Base-by-base conservation (phyloP, 129 eudicot genomes). In the Ambrosia trifida region DNA sequence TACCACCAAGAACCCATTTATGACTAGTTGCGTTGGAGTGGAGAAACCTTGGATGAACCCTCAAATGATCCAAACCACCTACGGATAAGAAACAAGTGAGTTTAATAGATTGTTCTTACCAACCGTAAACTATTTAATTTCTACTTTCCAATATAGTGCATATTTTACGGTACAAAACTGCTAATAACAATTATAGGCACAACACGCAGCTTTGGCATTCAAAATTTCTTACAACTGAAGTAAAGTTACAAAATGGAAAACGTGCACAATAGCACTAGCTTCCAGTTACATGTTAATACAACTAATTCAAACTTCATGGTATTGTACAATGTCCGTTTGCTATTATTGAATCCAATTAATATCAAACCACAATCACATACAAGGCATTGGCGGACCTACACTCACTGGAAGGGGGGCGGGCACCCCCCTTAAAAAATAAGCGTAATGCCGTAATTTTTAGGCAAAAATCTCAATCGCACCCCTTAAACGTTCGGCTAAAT, bases 1-100 rank as follows among this genome's bases (percentile, higher is more conserved):
- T 85, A 94, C 99, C 99, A 44, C 99, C 99, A 86, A 94, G 99
- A 59, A 88, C 97, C 99, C 99, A 94, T 81, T 94, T 90, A 85
- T 94, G 99, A 79, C 99, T 94, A 56, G 99, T 94, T 45, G 99
- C 99, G 45, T 94, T 94, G 28, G 99, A 94, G 75, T 94, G 99
- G 38, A 94, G 67, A 71, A 94, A 94, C 78, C 83, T 90, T 43
- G 99, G 99, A 82, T 94, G 99, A 81, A 94, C 96, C 76, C 99
- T 81, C 59, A 90, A 89, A 85, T 87, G 99, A 72, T 94, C 99
- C 88, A 94, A 81, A 70, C 97, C 99, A 82, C 99, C 97, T 94
- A 73, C 30, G 70, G 59, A 73, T 17, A 54, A 50, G 31, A 44
- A 54, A 50, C 11, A 64, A 33, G 54, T 44, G 46, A 67, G 51